These are phyloP conservation scores for Cytidiella melzeri DNA, from an alignment of 768 basidiomycete genomes.

Conservation along the genomic window DNA sequence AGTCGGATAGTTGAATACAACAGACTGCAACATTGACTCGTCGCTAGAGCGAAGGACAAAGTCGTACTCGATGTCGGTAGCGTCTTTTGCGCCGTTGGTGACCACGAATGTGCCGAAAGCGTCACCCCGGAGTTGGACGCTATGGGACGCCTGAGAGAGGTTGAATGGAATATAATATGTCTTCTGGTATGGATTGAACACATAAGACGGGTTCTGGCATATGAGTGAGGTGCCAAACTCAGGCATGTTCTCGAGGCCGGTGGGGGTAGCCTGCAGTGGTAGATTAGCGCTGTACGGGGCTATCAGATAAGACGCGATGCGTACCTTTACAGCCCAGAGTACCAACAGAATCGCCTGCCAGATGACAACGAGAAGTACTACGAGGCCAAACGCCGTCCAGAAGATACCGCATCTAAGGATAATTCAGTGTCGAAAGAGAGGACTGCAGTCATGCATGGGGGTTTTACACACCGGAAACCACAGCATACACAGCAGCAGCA, in stretches of 20 bases:
- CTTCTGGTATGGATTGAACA: slow-evolving; percentile 34
- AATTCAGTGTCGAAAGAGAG: background rate
- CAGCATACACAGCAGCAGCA: slow-evolving; percentile 53
- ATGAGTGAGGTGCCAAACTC: slow-evolving; percentile 47
- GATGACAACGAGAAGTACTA: slow-evolving; percentile 33
- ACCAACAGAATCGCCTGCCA: slow-evolving; percentile 40
- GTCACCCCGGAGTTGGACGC: slow-evolving; percentile 40
- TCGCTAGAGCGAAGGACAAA: slow-evolving; percentile 41
- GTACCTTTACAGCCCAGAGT: slow-evolving; percentile 42
- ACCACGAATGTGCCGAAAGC: slow-evolving; percentile 48
- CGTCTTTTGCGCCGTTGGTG: slow-evolving; percentile 35
- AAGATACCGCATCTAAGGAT: slow-evolving; percentile 46
- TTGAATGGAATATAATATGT: slow-evolving; percentile 36
- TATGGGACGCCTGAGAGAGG: slow-evolving; percentile 31
- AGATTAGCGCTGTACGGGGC: background rate
- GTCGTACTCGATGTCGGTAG: slow-evolving; percentile 42
- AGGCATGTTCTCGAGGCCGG: slow-evolving; percentile 53
- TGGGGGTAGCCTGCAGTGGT: slow-evolving; percentile 38
- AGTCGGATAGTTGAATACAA: slow-evolving; percentile 33
- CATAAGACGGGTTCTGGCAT: slow-evolving; percentile 38
- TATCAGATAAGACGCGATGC: too few relatives aligned
- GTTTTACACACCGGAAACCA: slow-evolving; percentile 36
- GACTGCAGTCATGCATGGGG: slow-evolving; percentile 3
- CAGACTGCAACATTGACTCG: slow-evolving; percentile 31
- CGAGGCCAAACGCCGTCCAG: slow-evolving; percentile 50